Evolutionary conservation across 2,329 filamentous ascomycete genomes (phyloP), one percentile per base, ranked within the genome.

Genomic region (Bisporella sp.): DNA sequence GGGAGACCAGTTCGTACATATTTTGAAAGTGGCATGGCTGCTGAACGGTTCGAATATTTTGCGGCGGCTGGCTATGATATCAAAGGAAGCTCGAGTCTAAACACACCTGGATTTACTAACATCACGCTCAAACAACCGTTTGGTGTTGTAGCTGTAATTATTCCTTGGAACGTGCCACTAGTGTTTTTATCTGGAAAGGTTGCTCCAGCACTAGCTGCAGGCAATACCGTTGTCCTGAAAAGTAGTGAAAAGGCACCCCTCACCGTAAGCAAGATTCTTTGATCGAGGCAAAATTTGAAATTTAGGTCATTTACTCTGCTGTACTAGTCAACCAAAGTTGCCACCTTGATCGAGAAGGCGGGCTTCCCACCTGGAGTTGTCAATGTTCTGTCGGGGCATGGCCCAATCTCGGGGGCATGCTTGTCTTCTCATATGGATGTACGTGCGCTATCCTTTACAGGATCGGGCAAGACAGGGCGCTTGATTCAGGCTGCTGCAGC

Each of bases 401-500:
- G 67, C 6, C 50, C 53, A 12, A 52, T 55, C 8, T 52, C 58
- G 8, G 65, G 65, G n/a, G 50, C 54, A 1, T 52, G 56, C 4
- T 54, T 67, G 6, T 48, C 58, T 5, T 33, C 40, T 9, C 64
- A 67, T 49, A 62, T 63, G 61, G 55, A 61, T 35, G 59, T 67
- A 6, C 53, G 61, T 2, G 52, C 44, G 7, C 37, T 54, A 12
- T 30, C 85, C 0, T 90, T 90, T 57, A 90, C 86, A 0, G 86
- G 86, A 28, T 85, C 81, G 1, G 89, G 85, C 0, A 70, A 73
- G 2, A 89, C 85, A 0, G 86, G 82, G 5, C 76, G 78, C 41
- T 73, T 81, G 37, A 87, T 89, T 55, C 88, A 89, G 82, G 85
- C 85, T 64, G 79, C 58, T 63, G 84, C 85, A 0, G 75, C 79